A percentile compares a stretch with the other conserved stretches of the same genome.
Conservation (phyloP, 306 rosid genomes). For the Ceratonia siliqua region DNA sequence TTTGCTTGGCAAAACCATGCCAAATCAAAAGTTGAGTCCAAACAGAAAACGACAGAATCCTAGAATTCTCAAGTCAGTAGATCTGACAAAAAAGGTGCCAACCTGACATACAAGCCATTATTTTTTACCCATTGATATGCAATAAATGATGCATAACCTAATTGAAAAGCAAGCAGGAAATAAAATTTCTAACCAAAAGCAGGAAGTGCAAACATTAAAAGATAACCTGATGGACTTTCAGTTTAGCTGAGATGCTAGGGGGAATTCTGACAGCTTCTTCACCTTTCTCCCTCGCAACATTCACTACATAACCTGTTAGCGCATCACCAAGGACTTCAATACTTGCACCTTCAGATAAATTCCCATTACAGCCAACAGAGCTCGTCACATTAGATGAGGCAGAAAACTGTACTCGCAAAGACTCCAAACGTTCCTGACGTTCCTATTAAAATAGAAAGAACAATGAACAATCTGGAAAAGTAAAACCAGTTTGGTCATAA, state of each 20-base stretch:
- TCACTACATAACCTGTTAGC: conserved; percentile 77
- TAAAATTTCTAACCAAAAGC: conserved; percentile 12
- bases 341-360: conserved; percentile 73
- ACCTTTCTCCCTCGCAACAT: conserved; percentile 94
- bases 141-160: background rate
- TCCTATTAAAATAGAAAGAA: conserved; percentile 55
- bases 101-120: background rate
- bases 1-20: background rate
- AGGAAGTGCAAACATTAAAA: background rate
- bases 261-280: conserved; percentile 91
- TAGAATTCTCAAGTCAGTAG: conserved; percentile 1
- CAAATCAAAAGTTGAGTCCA: background rate
- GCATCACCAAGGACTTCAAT: conserved; percentile 83
- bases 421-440: conserved; percentile 91
- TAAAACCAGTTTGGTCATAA: conserved; percentile 12
- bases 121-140: conserved; percentile 9
- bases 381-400: conserved; percentile 59
- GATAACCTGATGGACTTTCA: conserved; percentile 89
- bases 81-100: conserved; percentile 2
- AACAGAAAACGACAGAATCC: conserved; percentile 6
- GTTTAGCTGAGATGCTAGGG: conserved; percentile 85
- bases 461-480: conserved; percentile 17
- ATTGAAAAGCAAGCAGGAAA: conserved; percentile 12
- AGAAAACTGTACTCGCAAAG: conserved; percentile 80
- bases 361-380: conserved; percentile 60